Percentiles rank a stretch among this genome's conserved stretches.
These are phyloP conservation scores for Globisporangium lucens DNA, from an alignment of 352 stramenopile genomes.

Conservation along the genomic window DNA sequence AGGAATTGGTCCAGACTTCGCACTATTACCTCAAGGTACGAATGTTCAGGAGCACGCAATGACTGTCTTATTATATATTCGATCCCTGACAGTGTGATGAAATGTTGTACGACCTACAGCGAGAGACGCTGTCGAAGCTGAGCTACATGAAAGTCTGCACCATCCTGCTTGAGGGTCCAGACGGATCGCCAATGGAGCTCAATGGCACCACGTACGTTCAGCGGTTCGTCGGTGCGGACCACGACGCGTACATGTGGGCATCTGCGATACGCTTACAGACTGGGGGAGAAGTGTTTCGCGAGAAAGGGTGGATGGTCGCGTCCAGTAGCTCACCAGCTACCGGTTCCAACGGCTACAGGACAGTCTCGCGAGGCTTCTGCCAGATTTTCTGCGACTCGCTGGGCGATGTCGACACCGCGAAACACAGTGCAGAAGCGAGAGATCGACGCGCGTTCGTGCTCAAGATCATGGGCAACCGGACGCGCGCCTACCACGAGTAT, in stretches of 20 bases:
- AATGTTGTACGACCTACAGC: not conserved
- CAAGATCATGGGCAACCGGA: not conserved
- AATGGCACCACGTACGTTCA: constrained; percentile 6
- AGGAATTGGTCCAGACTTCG: constrained; percentile 18
- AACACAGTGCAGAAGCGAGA: not conserved
- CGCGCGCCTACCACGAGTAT: constrained; percentile 1
- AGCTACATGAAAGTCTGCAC: constrained; percentile 14
- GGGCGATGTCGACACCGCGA: not conserved
- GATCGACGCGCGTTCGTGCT: constrained; percentile 7
- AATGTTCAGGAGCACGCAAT: not conserved
- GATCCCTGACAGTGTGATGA: not conserved
- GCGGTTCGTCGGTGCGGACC: not conserved
- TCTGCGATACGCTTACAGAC: not conserved
- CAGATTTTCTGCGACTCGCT: constrained; percentile 6
- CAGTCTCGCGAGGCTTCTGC: constrained; percentile 7
- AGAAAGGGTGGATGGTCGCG: constrained; percentile 14
- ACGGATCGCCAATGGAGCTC: not conserved
- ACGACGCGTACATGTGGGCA: constrained; percentile 2
- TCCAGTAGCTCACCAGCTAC: not conserved
- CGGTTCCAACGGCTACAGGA: not conserved
- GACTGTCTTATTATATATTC: too few species aligned
- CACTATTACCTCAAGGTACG: constrained; percentile 4
- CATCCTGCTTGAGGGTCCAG: not conserved
- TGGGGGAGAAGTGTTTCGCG: constrained; percentile 1
- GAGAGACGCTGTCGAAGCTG: not conserved